Evolutionary conservation across 331 rosid species (phyloP), one percentile per base, ranked within the genome.

Genomic region (Arachis monticola): DNA sequence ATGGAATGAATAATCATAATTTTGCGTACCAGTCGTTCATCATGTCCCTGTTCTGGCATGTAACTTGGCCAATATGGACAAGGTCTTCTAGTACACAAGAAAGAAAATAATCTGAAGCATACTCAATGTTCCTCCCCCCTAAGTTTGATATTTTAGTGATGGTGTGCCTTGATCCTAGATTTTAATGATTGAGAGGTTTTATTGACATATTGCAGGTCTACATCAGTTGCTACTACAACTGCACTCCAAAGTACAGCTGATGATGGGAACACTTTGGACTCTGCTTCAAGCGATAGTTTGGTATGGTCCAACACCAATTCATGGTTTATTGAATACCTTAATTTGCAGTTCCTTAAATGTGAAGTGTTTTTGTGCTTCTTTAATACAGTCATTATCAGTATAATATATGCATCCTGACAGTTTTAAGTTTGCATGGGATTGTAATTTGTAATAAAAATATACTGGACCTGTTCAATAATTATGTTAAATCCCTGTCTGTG

Each of bases 231-330:
- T 78, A 95, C 93, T 72, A 77, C 88, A 82, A 80, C 86, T 69
- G 80, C 93, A 22, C 76, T 88, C 30, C 88, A 48, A 79, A 87
- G 83, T 59, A 82, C 64, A 74, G 87, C 78, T 4, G 77, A 76
- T 45, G 87, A 79, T 44, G 90, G 31, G 72, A 87, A 81, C 55
- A 77, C 83, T 69, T 64, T 80, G 67, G 84, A 82, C 75, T 84
- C 97, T 85, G 87, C 87, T 81, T 92, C 88, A 14, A 82, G 87
- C 51, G 97, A 85, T 67, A 90, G 91, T 85, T 94, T 87, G 92
- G 99, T 95, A 95, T 69, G 90, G 70, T 79, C 70, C 17, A 60
- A 71, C 60, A 75, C 60, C 62, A 52, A 65, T 50, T 44, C 61
- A 75, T 51, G 53, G 10, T 41, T 68, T 32, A 53, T 47, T 45